Base-by-base conservation (phyloP, 2,329 filamentous ascomycete genomes). In the Neoscytalidium dimidiatum region DNA sequence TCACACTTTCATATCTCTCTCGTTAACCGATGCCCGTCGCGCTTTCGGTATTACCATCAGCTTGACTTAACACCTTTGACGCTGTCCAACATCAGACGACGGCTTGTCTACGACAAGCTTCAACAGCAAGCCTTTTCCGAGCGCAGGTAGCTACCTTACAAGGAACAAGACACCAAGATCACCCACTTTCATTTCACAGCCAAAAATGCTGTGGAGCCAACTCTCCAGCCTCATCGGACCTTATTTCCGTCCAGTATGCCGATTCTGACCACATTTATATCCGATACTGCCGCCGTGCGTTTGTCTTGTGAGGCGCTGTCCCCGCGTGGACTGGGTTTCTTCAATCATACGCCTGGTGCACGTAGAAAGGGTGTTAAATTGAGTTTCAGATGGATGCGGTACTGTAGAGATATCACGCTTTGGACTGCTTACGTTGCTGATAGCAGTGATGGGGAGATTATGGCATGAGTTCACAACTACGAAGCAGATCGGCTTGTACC, bases 101-200 rank as follows among this genome's bases (percentile, higher is more conserved):
- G 23, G 38, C 56, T 60, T 48, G 38, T 60, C 56, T 46, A 46
- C 38, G 56, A 46, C 56, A 60, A 60, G 41, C 56, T 60, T 46
- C 56, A 46, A 9, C 41, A 60, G 41, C 56, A 33, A 60, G 11
- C 43, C 56, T 52, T n/a, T 58, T 46, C 56, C 41, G 38, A 28
- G 23, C 35, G 53, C 53, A 23, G 35, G 19, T 19, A 4, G 6
- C 13, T 14, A 17, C 53, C 31, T 4, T 23, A 29, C n/a, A 38
- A 21, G 21, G 11, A 17, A 17, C 53, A 58, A 60, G 56, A 33
- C 41, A 21, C 38, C 56, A 46, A 60, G 41, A 56, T 19, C 8
- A 58, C 35, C 5, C 31, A 33, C 31, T 5, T 33, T 33, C 38
- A 41, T 11, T 17, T 41, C 5, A 5, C 38, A 41, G 14, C 7